A percentile compares a stretch with the other conserved stretches of the same genome.
Evolutionary conservation across 768 basidiomycete species (phyloP).

Genomic region (Xerocomus spinulosus): DNA sequence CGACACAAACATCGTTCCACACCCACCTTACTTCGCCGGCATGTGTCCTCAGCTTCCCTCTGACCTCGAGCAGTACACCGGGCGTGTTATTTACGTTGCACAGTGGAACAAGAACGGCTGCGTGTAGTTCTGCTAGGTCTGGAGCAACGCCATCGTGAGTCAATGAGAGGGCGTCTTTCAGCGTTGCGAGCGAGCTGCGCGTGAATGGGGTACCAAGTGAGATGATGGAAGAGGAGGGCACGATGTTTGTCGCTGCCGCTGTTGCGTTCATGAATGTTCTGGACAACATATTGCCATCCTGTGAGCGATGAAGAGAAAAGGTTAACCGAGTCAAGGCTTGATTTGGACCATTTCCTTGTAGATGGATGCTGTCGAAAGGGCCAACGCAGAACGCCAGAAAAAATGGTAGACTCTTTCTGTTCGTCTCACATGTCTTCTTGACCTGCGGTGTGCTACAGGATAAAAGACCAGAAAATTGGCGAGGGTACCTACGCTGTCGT

Average conservation of each 20-base stretch:
- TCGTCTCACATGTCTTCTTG: constrained; percentile 1
- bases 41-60: constrained; percentile 60
- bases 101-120: constrained; percentile 71
- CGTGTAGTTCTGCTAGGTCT: constrained; percentile 38
- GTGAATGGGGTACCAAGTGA: constrained; percentile 37
- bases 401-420: constrained; percentile 45
- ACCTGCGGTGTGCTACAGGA: constrained; percentile 47
- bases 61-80: constrained; percentile 67
- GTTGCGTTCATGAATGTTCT: constrained; percentile 22
- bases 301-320: background rate
- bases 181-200: constrained; percentile 28
- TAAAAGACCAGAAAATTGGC: constrained; percentile 77
- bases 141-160: constrained; percentile 15
- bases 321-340: background rate
- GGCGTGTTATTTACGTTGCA: constrained; percentile 68
- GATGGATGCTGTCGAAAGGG: constrained; percentile 83
- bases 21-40: constrained; percentile 79
- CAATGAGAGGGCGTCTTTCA: constrained; percentile 28
- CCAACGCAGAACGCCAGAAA: constrained; percentile 68
- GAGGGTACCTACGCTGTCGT: constrained; percentile 97
- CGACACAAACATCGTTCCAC: background rate
- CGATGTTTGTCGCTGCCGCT: background rate
- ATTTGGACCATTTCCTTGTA: background rate
- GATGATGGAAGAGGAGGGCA: constrained; percentile 17
- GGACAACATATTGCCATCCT: constrained; percentile 26